phyloP scores from a whole-genome alignment of 768 basidiomycete genomes.

The Tulasnella sp. region DNA sequence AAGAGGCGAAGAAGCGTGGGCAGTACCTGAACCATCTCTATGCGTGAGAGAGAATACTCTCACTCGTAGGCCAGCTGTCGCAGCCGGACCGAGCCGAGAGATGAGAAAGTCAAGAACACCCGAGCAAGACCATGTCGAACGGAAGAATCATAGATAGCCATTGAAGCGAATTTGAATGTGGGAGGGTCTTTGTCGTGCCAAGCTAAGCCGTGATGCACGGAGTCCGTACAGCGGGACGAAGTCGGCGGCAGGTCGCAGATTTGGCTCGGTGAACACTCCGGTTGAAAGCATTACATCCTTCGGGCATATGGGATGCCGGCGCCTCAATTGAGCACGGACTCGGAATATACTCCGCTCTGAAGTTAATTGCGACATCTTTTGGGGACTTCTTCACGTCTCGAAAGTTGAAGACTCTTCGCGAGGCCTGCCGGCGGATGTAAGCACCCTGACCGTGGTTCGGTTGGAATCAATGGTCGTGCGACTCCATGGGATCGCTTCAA shows the following conservation, averaged over 20 bases:
- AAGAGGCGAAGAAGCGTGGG: not conserved
- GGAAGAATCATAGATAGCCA: not conserved
- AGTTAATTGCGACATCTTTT: not conserved
- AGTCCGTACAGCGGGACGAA: constrained; percentile 9
- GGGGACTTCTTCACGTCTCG: not conserved
- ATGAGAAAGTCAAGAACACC: not conserved
- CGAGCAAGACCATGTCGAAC: not conserved
- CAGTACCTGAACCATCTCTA: not conserved
- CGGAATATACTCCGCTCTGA: not conserved
- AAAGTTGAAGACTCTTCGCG: not conserved
- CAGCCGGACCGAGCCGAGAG: not conserved
- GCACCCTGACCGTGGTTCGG: not conserved
- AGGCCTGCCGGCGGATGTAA: not conserved
- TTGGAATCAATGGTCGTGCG: not conserved
- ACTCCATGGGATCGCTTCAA: not conserved
- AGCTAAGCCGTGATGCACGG: not conserved
- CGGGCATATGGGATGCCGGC: not conserved
- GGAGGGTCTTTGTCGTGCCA: not conserved
- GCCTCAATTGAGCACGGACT: not conserved
- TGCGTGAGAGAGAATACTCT: not conserved
- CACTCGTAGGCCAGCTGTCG: not conserved
- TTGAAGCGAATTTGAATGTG: not conserved
- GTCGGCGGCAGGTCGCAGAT: constrained; percentile 15
- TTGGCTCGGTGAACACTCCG: not conserved
- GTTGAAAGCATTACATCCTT: not conserved